These are phyloP conservation scores for Eimeria maxima DNA, from an alignment of 169 alveolate genomes.

Conservation along the genomic window DNA sequence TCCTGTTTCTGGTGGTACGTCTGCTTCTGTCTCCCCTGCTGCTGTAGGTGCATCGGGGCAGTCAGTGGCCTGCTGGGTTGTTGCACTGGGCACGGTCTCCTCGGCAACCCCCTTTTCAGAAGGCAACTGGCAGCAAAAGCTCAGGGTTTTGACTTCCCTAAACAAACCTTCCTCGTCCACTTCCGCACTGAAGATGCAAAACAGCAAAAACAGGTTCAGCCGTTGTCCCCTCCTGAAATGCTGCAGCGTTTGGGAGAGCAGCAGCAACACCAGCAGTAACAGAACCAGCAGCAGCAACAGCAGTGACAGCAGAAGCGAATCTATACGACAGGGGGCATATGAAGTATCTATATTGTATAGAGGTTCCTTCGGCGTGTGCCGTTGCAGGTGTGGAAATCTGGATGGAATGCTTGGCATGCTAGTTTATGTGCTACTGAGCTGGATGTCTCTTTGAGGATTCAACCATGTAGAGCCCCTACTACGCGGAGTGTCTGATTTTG, in stretches of 20 bases:
- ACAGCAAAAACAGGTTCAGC: not conserved
- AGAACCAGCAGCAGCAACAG: too few species aligned
- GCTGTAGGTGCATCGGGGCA: not conserved
- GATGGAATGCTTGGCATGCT: too few species aligned
- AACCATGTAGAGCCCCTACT: not conserved
- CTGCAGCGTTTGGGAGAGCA: not conserved
- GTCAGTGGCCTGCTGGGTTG: not conserved
- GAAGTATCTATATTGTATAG: too few species aligned
- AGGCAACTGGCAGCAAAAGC: conserved; percentile 52
- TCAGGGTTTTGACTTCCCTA: conserved; percentile 35
- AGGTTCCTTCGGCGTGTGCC: too few species aligned
- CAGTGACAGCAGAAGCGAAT: too few species aligned
- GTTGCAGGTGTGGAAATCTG: too few species aligned
- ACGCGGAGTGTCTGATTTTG: not conserved
- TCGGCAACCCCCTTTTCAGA: not conserved
- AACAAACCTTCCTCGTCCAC: conserved; percentile 69
- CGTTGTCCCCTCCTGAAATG: not conserved
- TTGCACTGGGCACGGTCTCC: not conserved
- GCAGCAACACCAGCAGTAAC: not conserved
- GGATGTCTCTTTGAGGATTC: not conserved
- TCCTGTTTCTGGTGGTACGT: not conserved
- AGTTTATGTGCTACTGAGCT: not conserved
- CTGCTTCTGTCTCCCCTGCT: not conserved
- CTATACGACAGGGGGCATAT: too few species aligned
- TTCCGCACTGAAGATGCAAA: conserved; percentile 42